Percentiles rank a stretch among this genome's conserved stretches.
Evolutionary conservation across 495 filamentous ascomycete species (phyloP).

Genomic region (Hypoxylon rickii): DNA sequence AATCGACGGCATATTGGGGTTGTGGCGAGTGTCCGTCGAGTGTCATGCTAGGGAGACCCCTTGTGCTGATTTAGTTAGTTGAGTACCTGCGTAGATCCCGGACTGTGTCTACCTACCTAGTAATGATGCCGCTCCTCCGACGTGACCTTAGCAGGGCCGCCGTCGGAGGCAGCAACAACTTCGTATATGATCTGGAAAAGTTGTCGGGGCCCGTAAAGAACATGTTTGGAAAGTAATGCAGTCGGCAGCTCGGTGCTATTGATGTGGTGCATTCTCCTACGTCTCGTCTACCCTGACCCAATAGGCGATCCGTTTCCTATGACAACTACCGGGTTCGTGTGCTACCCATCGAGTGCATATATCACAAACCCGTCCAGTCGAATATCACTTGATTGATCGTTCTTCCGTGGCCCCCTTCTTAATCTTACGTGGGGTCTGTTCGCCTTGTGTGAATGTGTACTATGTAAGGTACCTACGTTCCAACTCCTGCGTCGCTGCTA

Average conservation of each 20-base stretch:
- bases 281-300: background rate
- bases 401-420: background rate
- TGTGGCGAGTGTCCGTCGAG: conserved; percentile 29
- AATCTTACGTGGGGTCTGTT: too few species aligned
- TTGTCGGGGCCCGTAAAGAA: conserved; percentile 3
- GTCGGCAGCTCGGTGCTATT: background rate
- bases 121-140: conserved; percentile 36
- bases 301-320: background rate
- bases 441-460: too few species aligned
- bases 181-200: background rate
- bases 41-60: conserved; percentile 30
- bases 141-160: conserved; percentile 35
- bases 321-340: background rate
- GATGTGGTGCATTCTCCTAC: conserved; percentile 3
- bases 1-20: conserved; percentile 4
- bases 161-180: conserved; percentile 12
- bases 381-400: background rate
- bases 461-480: too few species aligned
- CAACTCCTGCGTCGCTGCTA: too few species aligned
- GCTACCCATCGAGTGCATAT: background rate
- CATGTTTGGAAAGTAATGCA: background rate
- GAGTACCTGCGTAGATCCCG: conserved; percentile 37
- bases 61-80: conserved; percentile 35
- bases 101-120: conserved; percentile 29
- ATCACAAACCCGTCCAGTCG: background rate